These are phyloP conservation scores for Rhododendron molle DNA, from an alignment of 148 eudicot genomes.

Conservation along the genomic window DNA sequence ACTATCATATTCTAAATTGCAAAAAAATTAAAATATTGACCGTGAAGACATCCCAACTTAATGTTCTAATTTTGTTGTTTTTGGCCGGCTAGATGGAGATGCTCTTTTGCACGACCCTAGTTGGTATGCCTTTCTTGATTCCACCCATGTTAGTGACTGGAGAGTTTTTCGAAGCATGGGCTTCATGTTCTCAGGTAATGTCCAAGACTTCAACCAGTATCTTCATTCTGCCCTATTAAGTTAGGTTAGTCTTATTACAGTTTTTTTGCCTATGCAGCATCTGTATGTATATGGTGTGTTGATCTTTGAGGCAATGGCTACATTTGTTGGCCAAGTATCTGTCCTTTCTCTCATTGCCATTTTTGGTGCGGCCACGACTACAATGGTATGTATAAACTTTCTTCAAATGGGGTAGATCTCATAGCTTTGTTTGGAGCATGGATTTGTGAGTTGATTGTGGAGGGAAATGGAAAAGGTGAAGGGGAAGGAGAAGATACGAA, in stretches of 20 bases:
- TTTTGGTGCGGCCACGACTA: conserved; percentile 94
- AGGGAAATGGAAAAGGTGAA: neutral
- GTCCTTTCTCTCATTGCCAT: conserved; percentile 92
- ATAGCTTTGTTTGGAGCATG: neutral
- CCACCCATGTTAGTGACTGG: conserved; percentile 90
- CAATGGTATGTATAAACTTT: conserved; percentile 59
- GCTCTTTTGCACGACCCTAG: conserved; percentile 90
- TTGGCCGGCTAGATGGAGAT: conserved; percentile 70
- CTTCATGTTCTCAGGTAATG: conserved; percentile 64
- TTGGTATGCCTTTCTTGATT: conserved; percentile 90
- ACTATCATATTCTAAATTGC: neutral
- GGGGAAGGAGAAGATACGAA: neutral
- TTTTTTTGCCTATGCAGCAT: conserved; percentile 48
- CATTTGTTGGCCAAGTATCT: conserved; percentile 93
- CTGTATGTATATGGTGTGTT: conserved; percentile 89
- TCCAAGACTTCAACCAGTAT: neutral
- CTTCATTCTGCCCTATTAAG: neutral
- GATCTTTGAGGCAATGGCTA: conserved; percentile 95
- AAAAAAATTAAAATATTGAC: neutral
- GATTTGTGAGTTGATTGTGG: neutral
- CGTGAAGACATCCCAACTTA: neutral
- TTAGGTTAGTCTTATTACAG: neutral
- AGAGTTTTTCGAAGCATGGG: conserved; percentile 77
- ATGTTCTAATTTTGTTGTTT: neutral
- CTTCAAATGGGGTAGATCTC: neutral